Evolutionary conservation across 208 protist genomes (phyloP), one percentile per base, ranked within the genome.

Genomic region (Jaenimonas drosophilae): DNA sequence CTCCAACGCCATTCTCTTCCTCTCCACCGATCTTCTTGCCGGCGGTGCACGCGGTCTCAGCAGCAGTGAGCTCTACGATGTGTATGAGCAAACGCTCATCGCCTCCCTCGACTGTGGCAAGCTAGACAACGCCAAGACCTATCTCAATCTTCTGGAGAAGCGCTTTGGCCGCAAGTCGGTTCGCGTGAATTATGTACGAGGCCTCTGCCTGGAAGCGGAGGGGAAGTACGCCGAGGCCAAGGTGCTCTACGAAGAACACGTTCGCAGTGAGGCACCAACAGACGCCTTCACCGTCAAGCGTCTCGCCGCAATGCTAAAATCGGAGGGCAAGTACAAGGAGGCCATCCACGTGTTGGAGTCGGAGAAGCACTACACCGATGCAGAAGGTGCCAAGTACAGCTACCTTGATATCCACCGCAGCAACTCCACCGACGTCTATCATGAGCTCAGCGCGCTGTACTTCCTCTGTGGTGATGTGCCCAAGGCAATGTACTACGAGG

Each of bases 31-130:
- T 59, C 54, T 88, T 24, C 65, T 92, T 23, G 76, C 72, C 14
- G 65, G 78, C 23, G 76, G 78, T 12, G 68, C 58, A 6, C 52
- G 65, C 31, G 71, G 76, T 21, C 58, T 88, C 19, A 47, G 42
- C 36, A 31, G 55, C 4, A 47, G 27, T 16, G 76, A 92, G 57
- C 50, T 81, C 38, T 83, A 73, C 42, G 59, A 69, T 2, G 62
- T 87, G 16, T 85, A 88, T 40, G 83, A 92, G 63, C 70, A 83
- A 58, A 64, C 80, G 27, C 63, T 92, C 19, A 69, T 92, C 26
- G 69, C 77, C n/a, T 72, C 78, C 4, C 64, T 92, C 4, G 78
- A 88, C 45, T 83, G 71, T 43, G 83, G 83, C 28, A 54, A 61
- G 20, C 48, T 79, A 16, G 70, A 78, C 20, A 76, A 64, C 7